Evolutionary conservation across 2,329 filamentous ascomycete species (phyloP), one percentile per base, ranked within the genome.

Genomic region (Penicillium sp.): DNA sequence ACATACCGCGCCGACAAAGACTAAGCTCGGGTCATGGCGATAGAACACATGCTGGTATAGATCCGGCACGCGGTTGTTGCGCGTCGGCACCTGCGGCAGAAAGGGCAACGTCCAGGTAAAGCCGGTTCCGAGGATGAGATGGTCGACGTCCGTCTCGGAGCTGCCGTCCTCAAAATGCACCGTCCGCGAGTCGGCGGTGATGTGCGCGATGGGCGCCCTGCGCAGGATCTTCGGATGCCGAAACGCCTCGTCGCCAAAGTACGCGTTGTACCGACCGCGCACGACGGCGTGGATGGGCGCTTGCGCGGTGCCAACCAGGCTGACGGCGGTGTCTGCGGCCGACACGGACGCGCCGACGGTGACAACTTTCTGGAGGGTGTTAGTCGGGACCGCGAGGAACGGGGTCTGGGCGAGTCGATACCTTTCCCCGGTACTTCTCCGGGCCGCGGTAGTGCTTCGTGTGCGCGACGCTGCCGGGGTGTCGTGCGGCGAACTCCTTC

Each of bases 61-160:
- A 43, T 64, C 59, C 2, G 56, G 58, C 0, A 66, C 51, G 2
- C 59, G 56, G 11, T 65, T 64, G 33, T 66, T 65, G 8, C 53
- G 45, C 2, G 56, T 60, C 6, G 50, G 17, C 0, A 83, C 66
- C 1, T 70, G 55, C 0, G 77, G 76, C 0, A 83, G 57, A 54
- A 83, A 84, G 0, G 80, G 80, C 0, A 84, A 57, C 0, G 77
- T 79, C 79, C 79, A 84, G 17, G 69, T 74, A 57, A 83, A 84
- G 0, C 82, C 82, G 0, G 82, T 86, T 15, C 80, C 81, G 43
- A 85, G 81, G 47, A 86, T 76, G 45, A 86, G 70, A 50, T 77
- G 57, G 57, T 86, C 81, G 10, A 85, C 75, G 13, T 75, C 66
- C 0, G 67, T 47, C 5, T 80, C 67, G 1, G 57, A 65, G 1